These are phyloP conservation scores for Cantharellus cinnabarinus DNA, from an alignment of 768 basidiomycete genomes.

Conservation along the genomic window DNA sequence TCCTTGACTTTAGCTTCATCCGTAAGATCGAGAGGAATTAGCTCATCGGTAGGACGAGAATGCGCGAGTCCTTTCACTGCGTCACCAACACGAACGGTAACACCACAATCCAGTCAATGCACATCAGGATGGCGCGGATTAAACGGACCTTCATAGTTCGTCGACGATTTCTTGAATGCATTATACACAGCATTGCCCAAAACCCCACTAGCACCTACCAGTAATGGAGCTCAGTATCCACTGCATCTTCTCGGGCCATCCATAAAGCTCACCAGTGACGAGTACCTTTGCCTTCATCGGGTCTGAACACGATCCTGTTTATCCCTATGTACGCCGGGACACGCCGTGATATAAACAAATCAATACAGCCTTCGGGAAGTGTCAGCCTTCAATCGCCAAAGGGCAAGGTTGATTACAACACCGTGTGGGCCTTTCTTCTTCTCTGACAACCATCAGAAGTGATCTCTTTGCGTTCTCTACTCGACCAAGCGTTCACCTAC, in stretches of 20 bases:
- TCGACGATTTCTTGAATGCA: constrained; percentile 29
- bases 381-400: no score
- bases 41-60: constrained; percentile 36
- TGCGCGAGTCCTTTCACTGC: constrained; percentile 48
- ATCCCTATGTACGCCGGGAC: no score
- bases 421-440: not conserved
- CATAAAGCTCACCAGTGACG: constrained; percentile 3
- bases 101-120: no score
- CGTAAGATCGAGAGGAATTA: constrained; percentile 46
- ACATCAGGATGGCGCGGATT: no score
- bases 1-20: constrained; percentile 31
- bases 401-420: no score
- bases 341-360: no score
- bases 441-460: not conserved
- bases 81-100: not conserved
- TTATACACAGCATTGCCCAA: constrained; percentile 61
- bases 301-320: not conserved
- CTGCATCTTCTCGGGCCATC: not conserved
- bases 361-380: no score
- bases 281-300: constrained; percentile 8
- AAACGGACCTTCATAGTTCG: no score
- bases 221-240: not conserved
- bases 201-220: constrained; percentile 74
- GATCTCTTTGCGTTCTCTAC: not conserved
- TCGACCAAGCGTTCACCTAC: not conserved